Conservation (phyloP, 2,329 filamentous ascomycete genomes). For the Fusarium sp. region DNA sequence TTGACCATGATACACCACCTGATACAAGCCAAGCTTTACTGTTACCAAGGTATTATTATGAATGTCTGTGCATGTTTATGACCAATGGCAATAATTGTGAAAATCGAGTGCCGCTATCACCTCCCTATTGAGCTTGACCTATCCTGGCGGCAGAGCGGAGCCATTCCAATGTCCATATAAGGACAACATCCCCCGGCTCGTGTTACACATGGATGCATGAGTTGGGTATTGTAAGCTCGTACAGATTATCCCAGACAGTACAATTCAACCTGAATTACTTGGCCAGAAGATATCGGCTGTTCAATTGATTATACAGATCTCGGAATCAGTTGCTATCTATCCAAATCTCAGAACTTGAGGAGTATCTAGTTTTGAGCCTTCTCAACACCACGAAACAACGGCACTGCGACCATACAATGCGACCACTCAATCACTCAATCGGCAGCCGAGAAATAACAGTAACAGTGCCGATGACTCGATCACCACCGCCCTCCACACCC, state of each 20-base stretch:
- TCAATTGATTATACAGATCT: not conserved
- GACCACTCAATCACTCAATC: not conserved
- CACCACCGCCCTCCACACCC: not conserved
- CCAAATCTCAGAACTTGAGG: not conserved
- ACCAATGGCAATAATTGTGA: conserved; percentile 13
- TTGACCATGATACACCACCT: not conserved
- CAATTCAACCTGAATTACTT: not conserved
- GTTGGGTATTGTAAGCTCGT: not conserved
- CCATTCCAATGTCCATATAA: conserved; percentile 28
- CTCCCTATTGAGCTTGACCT: conserved; percentile 16
- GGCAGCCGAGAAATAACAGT: not conserved
- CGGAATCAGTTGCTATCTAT: not conserved
- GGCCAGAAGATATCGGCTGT: not conserved
- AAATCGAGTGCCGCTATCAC: conserved; percentile 12
- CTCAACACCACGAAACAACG: not conserved
- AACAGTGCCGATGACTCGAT: not conserved
- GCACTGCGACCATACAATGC: not conserved
- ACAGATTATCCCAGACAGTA: not conserved
- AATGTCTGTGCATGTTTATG: conserved; percentile 22
- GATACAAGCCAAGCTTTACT: conserved; percentile 2
- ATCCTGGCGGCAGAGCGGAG: conserved; percentile 19
- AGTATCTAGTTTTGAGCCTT: not conserved
- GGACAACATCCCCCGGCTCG: conserved; percentile 12
- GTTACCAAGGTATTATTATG: not conserved
- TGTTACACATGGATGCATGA: conserved; percentile 4